Base-by-base conservation (phyloP, 2,329 filamentous ascomycete species). In the Lecanicillium sp. region DNA sequence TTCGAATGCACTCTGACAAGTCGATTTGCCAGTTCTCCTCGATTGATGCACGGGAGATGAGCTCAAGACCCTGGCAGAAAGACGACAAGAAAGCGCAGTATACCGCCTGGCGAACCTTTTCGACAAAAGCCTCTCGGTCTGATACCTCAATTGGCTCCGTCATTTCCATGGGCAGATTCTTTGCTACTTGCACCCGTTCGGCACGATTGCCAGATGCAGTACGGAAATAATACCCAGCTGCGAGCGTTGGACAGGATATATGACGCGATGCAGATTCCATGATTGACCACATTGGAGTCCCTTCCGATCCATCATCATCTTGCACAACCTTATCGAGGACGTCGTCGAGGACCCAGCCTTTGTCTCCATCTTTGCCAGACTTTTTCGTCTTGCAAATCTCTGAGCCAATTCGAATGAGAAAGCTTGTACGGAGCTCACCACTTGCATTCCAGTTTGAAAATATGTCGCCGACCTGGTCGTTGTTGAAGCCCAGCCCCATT, bases 321-420 rank as follows among this genome's bases (percentile, higher is more conserved):
- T 85, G 80, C 0, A 84, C 79, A 1, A 85, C 80, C 51, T 83
- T 83, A 56, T 85, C 81, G 37, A 78, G 68, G 2, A 85, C 71
- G 15, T 74, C 65, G 19, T 73, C 70, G 2, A 85, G 64, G 1
- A 84, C 71, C 27, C 73, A 68, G 37, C 63, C 54, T 11, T 59
- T 58, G 4, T 63, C 54, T 14, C 35, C 28, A n/a, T n/a, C n/a
- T n/a, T n/a, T n/a, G 3, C 57, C 19, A 0, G 54, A 49, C 0
- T 64, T 61, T 49, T 65, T 71, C 9, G 65, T 70, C 29, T 63
- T 62, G 45, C 73, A 75, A 31, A 85, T 78, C 29, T 80, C 70
- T 3, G 69, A 68, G 9, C 75, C 77, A 40, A 84, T 85, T 16
- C 67, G 63, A 25, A 84, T 54, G 3, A 85, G 66, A 53, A 78